A percentile compares a stretch with the other conserved stretches of the same genome.
Evolutionary conservation across 306 rosid genomes (phyloP).

Genomic region (Cyclanthera cordifolia): DNA sequence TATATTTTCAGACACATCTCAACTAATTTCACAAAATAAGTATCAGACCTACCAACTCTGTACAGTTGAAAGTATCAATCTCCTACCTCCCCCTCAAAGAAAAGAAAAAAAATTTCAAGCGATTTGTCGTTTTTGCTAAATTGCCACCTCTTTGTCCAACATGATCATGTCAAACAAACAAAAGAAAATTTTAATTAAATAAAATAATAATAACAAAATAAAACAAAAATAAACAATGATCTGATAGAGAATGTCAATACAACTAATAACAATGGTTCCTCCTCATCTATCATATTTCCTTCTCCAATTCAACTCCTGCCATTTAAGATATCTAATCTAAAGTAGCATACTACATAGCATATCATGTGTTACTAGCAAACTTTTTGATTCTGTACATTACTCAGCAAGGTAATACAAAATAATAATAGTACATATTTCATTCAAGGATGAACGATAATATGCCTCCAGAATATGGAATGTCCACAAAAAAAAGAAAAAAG

Average conservation of each 20-base stretch:
- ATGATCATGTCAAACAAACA: neutral
- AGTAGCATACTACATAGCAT: neutral
- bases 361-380: conserved; percentile 5
- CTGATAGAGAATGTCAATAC: neutral
- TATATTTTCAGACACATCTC: too few relatives aligned
- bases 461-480: conserved; percentile 9
- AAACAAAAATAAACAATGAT: neutral
- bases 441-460: neutral
- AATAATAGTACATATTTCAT: conserved; percentile 6
- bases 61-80: neutral
- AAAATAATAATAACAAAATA: too few relatives aligned
- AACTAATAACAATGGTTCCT: neutral
- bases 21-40: too few relatives aligned
- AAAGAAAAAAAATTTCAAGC: neutral
- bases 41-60: too few relatives aligned
- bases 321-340: neutral
- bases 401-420: conserved; percentile 13
- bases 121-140: neutral
- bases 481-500: neutral
- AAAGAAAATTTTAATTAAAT: too few relatives aligned
- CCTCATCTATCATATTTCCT: neutral
- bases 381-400: conserved; percentile 12
- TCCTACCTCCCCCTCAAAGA: neutral
- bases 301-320: neutral
- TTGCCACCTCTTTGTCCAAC: neutral